Conservation (phyloP, 2,329 filamentous ascomycete species). For the Fusarium sp. region DNA sequence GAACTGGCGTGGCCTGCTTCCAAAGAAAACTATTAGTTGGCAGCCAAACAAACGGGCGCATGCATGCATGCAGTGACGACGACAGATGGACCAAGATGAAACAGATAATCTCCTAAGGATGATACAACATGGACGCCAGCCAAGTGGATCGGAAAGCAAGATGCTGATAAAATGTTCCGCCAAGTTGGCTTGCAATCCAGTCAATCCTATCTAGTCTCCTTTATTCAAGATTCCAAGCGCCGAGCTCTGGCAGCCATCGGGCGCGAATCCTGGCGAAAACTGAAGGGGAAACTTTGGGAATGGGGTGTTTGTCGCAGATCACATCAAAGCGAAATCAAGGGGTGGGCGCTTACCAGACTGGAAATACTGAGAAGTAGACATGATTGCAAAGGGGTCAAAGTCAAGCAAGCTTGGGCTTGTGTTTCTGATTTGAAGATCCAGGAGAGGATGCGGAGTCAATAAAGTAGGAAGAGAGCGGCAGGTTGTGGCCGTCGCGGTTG, state of each 20-base stretch:
- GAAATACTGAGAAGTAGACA: constrained; percentile 48
- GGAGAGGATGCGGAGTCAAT: constrained; percentile 41
- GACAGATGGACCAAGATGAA: constrained; percentile 50
- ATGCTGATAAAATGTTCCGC: constrained; percentile 44
- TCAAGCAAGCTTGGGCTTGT: constrained; percentile 44
- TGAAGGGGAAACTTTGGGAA: constrained; percentile 37
- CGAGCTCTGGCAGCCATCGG: constrained; percentile 37
- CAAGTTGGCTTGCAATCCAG: constrained; percentile 46
- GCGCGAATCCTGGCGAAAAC: constrained; percentile 36
- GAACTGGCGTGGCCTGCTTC: constrained; percentile 47
- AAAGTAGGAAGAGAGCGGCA: constrained; percentile 29
- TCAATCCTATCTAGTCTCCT: constrained; percentile 42
- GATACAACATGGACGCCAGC: constrained; percentile 49
- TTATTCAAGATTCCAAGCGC: constrained; percentile 44
- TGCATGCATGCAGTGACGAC: constrained; percentile 51
- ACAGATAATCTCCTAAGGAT: constrained; percentile 53
- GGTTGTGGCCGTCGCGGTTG: constrained; percentile 32
- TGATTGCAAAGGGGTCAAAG: constrained; percentile 46
- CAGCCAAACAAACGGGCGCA: constrained; percentile 48
- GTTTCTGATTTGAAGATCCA: constrained; percentile 47
- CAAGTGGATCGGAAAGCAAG: constrained; percentile 47
- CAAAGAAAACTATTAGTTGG: constrained; percentile 46
- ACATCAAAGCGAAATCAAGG: constrained; percentile 51
- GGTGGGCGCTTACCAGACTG: constrained; percentile 49
- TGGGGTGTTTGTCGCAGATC: constrained; percentile 46